phyloP scores from a whole-genome alignment of 78 protist species.

The Polysphondylium violaceum region DNA sequence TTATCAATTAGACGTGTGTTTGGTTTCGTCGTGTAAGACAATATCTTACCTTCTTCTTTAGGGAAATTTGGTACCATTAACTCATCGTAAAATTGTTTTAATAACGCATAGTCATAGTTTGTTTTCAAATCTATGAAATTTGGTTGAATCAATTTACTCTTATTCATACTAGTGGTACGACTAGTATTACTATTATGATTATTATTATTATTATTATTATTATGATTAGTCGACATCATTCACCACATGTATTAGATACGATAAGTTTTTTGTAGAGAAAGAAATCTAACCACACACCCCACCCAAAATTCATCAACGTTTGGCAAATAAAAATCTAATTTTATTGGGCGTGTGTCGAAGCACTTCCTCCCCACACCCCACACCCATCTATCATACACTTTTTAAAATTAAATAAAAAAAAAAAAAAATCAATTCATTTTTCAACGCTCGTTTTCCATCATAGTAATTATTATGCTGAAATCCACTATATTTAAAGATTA shows the following conservation, averaged over 20 bases:
- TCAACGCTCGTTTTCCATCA: no score
- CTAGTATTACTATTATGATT: neutral
- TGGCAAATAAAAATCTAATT: no score
- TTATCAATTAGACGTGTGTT: neutral
- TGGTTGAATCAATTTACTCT: neutral
- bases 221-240: neutral
- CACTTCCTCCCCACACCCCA: no score
- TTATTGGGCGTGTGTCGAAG: no score
- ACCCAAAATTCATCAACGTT: no score
- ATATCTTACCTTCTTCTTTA: conserved; percentile 35
- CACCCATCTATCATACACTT: no score
- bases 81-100: conserved; percentile 58
- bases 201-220: neutral
- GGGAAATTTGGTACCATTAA: conserved; percentile 68
- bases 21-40: neutral
- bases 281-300: neutral
- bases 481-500: no score
- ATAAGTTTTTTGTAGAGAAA: neutral
- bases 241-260: neutral
- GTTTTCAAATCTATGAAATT: conserved; percentile 24
- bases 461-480: no score
- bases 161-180: neutral
- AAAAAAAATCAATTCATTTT: no score
- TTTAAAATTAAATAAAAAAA: no score
- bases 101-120: conserved; percentile 1